Evolutionary conservation across 257 asterid species (phyloP).

Genomic region (Salvia hispanica): DNA sequence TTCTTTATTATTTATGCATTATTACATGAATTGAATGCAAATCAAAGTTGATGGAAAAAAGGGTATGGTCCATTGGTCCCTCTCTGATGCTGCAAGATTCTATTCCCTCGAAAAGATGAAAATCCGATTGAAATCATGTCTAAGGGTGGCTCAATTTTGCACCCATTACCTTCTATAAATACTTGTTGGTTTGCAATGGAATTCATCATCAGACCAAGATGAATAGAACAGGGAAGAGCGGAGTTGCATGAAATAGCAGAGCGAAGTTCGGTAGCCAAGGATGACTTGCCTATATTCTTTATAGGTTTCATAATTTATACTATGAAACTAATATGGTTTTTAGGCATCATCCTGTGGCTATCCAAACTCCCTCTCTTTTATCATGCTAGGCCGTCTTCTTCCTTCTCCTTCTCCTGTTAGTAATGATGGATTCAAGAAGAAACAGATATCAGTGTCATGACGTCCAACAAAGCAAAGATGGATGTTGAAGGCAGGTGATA

Average conservation of each 20-base stretch:
- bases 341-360: slow-evolving; percentile 54
- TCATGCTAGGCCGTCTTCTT: slow-evolving; percentile 40
- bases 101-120: slow-evolving; percentile 8
- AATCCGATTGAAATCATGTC: background rate
- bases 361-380: slow-evolving; percentile 40
- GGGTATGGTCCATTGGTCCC: background rate
- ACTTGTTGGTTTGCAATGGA: background rate
- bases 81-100: background rate
- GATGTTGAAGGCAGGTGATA: too few species aligned
- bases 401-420: too few species aligned
- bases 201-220: background rate
- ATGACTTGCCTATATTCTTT: slow-evolving; percentile 53
- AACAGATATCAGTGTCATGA: too few species aligned
- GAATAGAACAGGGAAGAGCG: slow-evolving; percentile 30
- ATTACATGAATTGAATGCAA: too few species aligned
- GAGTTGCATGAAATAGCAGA: slow-evolving; percentile 46
- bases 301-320: background rate
- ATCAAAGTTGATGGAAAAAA: background rate
- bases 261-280: slow-evolving; percentile 56
- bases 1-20: too few species aligned
- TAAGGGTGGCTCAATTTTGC: background rate
- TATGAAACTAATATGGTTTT: background rate
- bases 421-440: too few species aligned
- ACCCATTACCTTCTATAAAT: background rate
- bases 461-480: too few species aligned